A percentile compares a stretch with the other conserved stretches of the same genome.
Conservation (phyloP, 768 basidiomycete species). For the Daedalea quercina region DNA sequence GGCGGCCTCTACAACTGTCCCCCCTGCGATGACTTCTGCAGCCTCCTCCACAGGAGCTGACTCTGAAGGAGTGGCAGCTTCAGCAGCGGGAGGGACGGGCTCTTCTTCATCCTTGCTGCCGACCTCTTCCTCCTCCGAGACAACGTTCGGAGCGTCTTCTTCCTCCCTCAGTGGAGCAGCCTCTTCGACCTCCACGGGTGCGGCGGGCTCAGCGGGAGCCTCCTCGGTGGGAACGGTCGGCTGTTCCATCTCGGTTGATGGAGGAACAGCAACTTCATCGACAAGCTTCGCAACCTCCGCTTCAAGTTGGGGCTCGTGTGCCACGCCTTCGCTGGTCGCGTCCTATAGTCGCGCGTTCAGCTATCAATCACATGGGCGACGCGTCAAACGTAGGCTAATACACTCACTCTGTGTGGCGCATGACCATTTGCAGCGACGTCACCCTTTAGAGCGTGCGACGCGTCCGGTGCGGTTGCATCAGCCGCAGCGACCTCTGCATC, state of each 20-base stretch:
- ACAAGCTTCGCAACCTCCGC: not conserved
- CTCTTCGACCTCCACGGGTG: conserved; percentile 1
- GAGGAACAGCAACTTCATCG: not conserved
- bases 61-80: not conserved
- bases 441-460: not conserved
- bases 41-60: not conserved
- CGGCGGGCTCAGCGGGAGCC: not conserved
- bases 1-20: not conserved
- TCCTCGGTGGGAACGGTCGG: not conserved
- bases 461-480: not conserved
- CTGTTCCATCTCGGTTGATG: not conserved
- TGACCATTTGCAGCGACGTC: not conserved
- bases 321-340: not conserved
- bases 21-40: not conserved
- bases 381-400: not conserved
- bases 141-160: not conserved
- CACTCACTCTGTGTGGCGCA: not conserved
- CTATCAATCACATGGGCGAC: not conserved
- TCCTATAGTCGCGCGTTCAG: not conserved
- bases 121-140: not conserved
- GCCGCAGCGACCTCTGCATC: not conserved
- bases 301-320: too few relatives aligned
- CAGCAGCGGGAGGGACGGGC: not conserved
- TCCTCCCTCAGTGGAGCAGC: not conserved
- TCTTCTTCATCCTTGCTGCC: not conserved